Evolutionary conservation across 2,329 filamentous ascomycete genomes (phyloP).

Genomic region (Diaporthe velutina): DNA sequence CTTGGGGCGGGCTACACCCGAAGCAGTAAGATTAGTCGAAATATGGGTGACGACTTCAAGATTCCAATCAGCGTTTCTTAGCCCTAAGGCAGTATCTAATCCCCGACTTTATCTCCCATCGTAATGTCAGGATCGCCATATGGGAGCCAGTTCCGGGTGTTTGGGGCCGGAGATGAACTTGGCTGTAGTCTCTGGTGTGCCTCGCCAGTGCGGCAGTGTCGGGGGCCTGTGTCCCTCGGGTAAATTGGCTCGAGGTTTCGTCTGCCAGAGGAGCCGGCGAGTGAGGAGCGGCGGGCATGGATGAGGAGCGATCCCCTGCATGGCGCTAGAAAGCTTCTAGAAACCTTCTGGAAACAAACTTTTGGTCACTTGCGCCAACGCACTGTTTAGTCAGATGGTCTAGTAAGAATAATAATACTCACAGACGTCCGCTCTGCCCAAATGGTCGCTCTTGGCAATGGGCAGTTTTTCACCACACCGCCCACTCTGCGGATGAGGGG

Average conservation of each 20-base stretch:
- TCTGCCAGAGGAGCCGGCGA: not conserved
- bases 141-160: not conserved
- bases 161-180: conserved; percentile 14
- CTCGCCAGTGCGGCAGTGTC: not conserved
- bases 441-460: conserved; percentile 11
- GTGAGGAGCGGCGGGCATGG: conserved; percentile 6
- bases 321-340: conserved; percentile 26
- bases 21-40: conserved; percentile 27
- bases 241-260: conserved; percentile 8
- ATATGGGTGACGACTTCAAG: conserved; percentile 19
- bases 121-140: conserved; percentile 7
- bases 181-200: not conserved
- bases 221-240: not conserved
- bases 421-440: not conserved
- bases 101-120: not conserved
- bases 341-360: conserved; percentile 21
- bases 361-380: not conserved
- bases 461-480: not conserved
- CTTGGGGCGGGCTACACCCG: conserved; percentile 3
- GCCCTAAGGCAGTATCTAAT: conserved; percentile 1
- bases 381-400: not conserved
- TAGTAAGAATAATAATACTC: too few relatives aligned
- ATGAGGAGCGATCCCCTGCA: conserved; percentile 4
- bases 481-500: conserved; percentile 8
- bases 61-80: conserved; percentile 14